Conservation (phyloP, 768 basidiomycete genomes). For the Phaeolepiota aurea region DNA sequence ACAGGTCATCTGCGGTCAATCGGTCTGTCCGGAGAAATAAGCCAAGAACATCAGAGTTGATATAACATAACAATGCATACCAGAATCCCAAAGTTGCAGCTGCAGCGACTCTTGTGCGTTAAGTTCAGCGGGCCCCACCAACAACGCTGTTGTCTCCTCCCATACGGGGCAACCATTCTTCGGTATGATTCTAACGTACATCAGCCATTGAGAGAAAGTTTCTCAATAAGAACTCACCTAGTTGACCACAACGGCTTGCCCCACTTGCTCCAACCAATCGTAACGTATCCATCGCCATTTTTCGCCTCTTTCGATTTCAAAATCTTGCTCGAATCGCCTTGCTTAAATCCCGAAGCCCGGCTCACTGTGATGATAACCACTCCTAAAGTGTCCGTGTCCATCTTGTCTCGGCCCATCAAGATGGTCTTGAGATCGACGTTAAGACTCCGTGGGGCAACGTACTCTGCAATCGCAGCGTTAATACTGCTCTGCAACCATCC, state of each 20-base stretch:
- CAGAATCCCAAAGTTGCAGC: conserved; percentile 69
- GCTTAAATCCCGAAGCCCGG: conserved; percentile 42
- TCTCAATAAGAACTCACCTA: conserved; percentile 19
- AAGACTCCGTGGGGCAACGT: conserved; percentile 66
- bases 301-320: conserved; percentile 21
- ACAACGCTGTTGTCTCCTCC: conserved; percentile 59
- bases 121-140: conserved; percentile 57
- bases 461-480: conserved; percentile 49
- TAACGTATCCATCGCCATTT: conserved; percentile 48
- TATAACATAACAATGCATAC: conserved; percentile 16
- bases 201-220: background rate
- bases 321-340: conserved; percentile 26
- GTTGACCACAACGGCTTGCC: conserved; percentile 65
- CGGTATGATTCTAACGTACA: conserved; percentile 53
- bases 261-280: conserved; percentile 55
- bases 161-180: conserved; percentile 55
- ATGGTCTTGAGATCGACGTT: conserved; percentile 62
- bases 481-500: conserved; percentile 63
- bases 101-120: conserved; percentile 57
- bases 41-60: background rate
- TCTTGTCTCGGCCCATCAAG: conserved; percentile 48
- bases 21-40: conserved; percentile 18
- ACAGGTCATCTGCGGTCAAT: conserved; percentile 37
- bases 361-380: conserved; percentile 60
- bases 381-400: conserved; percentile 60